Evolutionary conservation across 129 eudicot genomes (phyloP), one percentile per base, ranked within the genome.

Genomic region (Sambucus nigra): DNA sequence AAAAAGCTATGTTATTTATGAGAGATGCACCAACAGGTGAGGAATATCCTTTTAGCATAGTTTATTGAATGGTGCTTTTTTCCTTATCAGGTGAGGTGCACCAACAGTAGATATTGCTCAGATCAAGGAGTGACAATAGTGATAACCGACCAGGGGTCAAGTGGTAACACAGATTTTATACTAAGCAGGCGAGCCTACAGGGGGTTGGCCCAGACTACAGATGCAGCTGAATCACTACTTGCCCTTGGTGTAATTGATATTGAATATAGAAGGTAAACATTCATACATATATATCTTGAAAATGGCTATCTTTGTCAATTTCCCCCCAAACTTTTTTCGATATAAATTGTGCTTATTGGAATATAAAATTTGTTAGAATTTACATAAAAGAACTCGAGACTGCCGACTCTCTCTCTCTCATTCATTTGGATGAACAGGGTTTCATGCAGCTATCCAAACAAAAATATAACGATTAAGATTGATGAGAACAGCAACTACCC

Each of bases 181-280:
- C 74, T 88, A 57, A 88, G 96, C 77, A 54, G 57, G 54, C 73
- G 80, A 57, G 96, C 91, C 41, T 87, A 76, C 69, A 45, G 76
- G 14, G 65, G 72, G 9, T 80, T 83, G 96, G 96, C 94, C 57
- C 94, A 87, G 74, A 71, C 72, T 53, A 23, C 83, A 8, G 76
- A 83, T 69, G 79, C 86, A 63, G 96, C 78, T 51, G 65, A 82
- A 1, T 71, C 70, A 71, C 49, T 87, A 40, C 53, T 82, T n/a
- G 61, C 86, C 59, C 80, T 65, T 33, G 96, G 94, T 47, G 64
- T 83, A 25, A 83, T 83, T 23, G 89, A 83, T 60, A 70, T 87
- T 63, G 89, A 87, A 70, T 87, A 79, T 45, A 74, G 75, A 61
- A 72, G 96, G 96, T 87, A 77, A 59, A n/a, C n/a, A n/a, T n/a